Evolutionary conservation across 495 filamentous ascomycete genomes (phyloP).

Genomic region (Filosporella fistucella): DNA sequence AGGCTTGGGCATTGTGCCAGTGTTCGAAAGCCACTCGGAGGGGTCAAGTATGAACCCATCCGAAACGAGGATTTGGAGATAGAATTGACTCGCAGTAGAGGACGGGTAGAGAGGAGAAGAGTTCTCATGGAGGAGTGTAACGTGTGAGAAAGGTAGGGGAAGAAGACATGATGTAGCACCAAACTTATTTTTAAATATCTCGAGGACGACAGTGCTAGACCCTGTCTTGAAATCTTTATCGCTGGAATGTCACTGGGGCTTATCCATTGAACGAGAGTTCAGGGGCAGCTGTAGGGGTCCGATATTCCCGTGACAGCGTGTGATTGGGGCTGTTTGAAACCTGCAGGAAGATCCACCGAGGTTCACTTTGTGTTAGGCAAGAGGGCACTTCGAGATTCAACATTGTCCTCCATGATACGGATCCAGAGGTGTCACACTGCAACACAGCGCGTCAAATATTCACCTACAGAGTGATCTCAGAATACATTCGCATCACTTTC

Average conservation of each 20-base stretch:
- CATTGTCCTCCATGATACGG: no score
- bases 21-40: slow-evolving; percentile 7
- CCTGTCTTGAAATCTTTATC: slow-evolving; percentile 1
- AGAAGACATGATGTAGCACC: neutral
- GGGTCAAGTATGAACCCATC: slow-evolving; percentile 9
- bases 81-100: neutral
- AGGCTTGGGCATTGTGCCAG: slow-evolving; percentile 27
- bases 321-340: no score
- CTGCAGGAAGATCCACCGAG: no score
- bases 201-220: neutral
- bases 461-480: no score
- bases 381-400: no score
- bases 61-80: slow-evolving; percentile 1
- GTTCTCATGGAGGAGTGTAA: slow-evolving; percentile 11
- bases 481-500: no score
- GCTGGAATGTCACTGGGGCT: slow-evolving; percentile 13
- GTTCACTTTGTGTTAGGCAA: no score
- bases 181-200: neutral
- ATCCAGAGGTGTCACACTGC: no score
- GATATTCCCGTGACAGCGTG: neutral
- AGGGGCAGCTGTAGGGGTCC: neutral
- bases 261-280: slow-evolving; percentile 10
- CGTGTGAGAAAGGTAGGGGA: neutral
- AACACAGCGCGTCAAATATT: no score
- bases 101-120: neutral